Evolutionary conservation across 768 basidiomycete genomes (phyloP).

Genomic region (Termitomyces sp.): DNA sequence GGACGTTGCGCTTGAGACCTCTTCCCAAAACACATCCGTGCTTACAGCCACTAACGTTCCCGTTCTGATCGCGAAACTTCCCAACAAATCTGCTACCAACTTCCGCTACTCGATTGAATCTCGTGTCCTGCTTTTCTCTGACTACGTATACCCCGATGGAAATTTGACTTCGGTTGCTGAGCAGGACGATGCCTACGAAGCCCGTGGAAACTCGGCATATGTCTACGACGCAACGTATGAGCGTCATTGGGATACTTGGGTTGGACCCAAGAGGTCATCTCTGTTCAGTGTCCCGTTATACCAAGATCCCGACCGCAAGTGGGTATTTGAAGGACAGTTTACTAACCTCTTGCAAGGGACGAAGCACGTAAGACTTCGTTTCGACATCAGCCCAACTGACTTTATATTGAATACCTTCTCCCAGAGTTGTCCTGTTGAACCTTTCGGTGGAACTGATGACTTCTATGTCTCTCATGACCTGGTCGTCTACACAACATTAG

Average conservation of each 20-base stretch:
- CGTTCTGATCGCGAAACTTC: slow-evolving; percentile 56
- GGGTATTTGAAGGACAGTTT: slow-evolving; percentile 49
- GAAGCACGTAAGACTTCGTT: slow-evolving; percentile 51
- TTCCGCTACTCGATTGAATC: slow-evolving; percentile 59
- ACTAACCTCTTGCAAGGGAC: slow-evolving; percentile 62
- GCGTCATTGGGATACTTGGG: slow-evolving; percentile 81
- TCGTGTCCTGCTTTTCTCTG: slow-evolving; percentile 77
- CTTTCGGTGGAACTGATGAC: slow-evolving; percentile 82
- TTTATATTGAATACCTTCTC: background rate
- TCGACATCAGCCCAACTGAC: background rate
- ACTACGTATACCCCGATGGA: slow-evolving; percentile 73
- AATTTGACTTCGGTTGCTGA: slow-evolving; percentile 61
- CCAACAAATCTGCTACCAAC: slow-evolving; percentile 61
- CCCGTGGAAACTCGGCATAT: slow-evolving; percentile 65
- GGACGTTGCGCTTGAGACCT: slow-evolving; percentile 40
- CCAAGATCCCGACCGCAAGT: slow-evolving; percentile 42
- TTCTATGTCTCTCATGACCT: slow-evolving; percentile 66
- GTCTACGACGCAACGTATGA: slow-evolving; percentile 68
- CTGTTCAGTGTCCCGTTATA: slow-evolving; percentile 65
- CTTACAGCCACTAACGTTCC: slow-evolving; percentile 34
- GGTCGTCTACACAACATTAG: slow-evolving; percentile 84
- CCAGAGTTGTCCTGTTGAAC: slow-evolving; percentile 73
- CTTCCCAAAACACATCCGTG: slow-evolving; percentile 16
- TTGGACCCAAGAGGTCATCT: slow-evolving; percentile 61
- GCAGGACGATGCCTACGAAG: slow-evolving; percentile 68